Conservation (phyloP, 148 eudicot species). For the Vaccinium corymbosum region DNA sequence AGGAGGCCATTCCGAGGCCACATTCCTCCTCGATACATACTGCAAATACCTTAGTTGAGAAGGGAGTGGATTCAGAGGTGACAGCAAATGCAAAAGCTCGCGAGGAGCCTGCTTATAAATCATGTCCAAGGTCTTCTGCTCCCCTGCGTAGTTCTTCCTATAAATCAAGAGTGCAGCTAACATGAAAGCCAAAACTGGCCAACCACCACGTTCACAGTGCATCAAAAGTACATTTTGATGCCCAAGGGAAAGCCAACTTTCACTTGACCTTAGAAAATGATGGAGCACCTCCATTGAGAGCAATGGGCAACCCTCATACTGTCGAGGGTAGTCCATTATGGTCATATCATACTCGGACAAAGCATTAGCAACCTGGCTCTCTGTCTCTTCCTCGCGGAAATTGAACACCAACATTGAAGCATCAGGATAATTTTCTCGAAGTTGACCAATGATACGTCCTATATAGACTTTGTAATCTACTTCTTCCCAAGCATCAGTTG, state of each 20-base stretch:
- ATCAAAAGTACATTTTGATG: slow-evolving; percentile 71
- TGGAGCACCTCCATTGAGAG: slow-evolving; percentile 82
- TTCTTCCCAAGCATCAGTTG: slow-evolving; percentile 49
- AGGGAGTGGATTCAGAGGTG: slow-evolving; percentile 73
- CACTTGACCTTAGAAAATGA: slow-evolving; percentile 78
- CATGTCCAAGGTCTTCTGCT: slow-evolving; percentile 87
- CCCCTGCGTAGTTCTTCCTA: slow-evolving; percentile 68
- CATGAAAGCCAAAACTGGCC: slow-evolving; percentile 94
- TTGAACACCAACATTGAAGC: slow-evolving; percentile 77
- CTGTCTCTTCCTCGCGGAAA: slow-evolving; percentile 44
- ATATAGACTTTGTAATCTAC: slow-evolving; percentile 62
- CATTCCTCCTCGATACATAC: slow-evolving; percentile 84
- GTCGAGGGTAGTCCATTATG: slow-evolving; percentile 81
- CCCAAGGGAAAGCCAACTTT: slow-evolving; percentile 84
- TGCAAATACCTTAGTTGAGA: slow-evolving; percentile 90
- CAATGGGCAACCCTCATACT: slow-evolving; percentile 77
- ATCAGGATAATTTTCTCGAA: slow-evolving; percentile 59
- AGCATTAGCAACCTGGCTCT: slow-evolving; percentile 55
- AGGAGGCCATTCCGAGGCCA: slow-evolving; percentile 86
- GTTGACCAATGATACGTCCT: slow-evolving; percentile 51
- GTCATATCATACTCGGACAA: slow-evolving; percentile 72
- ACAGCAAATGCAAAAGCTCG: slow-evolving; percentile 62
- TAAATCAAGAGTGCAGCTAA: slow-evolving; percentile 76
- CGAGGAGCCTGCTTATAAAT: slow-evolving; percentile 85
- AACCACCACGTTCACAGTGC: slow-evolving; percentile 93